A percentile compares a stretch with the other conserved stretches of the same genome.
Evolutionary conservation across 352 stramenopile species (phyloP).

Genomic region (Phytophthora syringae): DNA sequence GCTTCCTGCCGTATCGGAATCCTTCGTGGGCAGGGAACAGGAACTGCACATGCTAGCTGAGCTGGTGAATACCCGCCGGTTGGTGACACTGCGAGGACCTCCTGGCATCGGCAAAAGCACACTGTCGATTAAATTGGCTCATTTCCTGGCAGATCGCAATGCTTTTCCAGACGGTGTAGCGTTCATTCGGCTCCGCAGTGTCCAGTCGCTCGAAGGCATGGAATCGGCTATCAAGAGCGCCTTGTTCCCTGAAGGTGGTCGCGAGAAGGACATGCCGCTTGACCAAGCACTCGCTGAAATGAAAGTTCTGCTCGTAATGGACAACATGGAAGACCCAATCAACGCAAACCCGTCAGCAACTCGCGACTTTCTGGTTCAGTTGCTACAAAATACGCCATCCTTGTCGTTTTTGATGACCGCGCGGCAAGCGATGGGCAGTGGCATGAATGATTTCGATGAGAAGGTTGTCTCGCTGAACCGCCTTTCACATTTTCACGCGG

Average conservation of each 20-base stretch:
- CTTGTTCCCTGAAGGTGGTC: slow-evolving; percentile 64
- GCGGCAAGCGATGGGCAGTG: slow-evolving; percentile 72
- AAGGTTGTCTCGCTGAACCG: slow-evolving; percentile 85
- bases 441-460: slow-evolving; percentile 76
- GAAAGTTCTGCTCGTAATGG: slow-evolving; percentile 74
- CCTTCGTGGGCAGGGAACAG: slow-evolving; percentile 78
- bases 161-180: slow-evolving; percentile 78
- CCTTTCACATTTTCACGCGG: slow-evolving; percentile 71
- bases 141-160: slow-evolving; percentile 77
- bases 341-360: slow-evolving; percentile 66
- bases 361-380: slow-evolving; percentile 65
- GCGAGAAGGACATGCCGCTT: slow-evolving; percentile 70
- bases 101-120: slow-evolving; percentile 84
- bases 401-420: slow-evolving; percentile 79
- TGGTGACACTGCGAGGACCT: slow-evolving; percentile 77
- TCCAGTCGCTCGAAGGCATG: slow-evolving; percentile 75
- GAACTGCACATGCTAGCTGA: slow-evolving; percentile 75
- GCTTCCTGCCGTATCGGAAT: slow-evolving; percentile 67
- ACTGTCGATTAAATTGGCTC: slow-evolving; percentile 70
- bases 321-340: slow-evolving; percentile 87
- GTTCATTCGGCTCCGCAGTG: slow-evolving; percentile 71
- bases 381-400: slow-evolving; percentile 67
- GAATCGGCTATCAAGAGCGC: slow-evolving; percentile 78
- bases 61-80: slow-evolving; percentile 60
- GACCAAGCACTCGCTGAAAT: slow-evolving; percentile 59